phyloP scores from a whole-genome alignment of 495 filamentous ascomycete genomes.

The Geoglossum glabrum region DNA sequence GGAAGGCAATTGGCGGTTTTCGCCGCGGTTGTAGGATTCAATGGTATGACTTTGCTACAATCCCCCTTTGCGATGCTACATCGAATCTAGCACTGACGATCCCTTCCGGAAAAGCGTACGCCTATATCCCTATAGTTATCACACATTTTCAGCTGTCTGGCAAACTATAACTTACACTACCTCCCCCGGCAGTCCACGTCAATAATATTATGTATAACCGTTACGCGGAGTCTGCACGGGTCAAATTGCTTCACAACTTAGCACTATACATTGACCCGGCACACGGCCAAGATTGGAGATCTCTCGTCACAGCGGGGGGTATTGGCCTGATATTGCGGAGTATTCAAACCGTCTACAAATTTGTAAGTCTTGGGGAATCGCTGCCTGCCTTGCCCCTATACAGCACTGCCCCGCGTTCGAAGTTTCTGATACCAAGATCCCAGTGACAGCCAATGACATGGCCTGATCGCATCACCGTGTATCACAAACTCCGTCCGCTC shows the following conservation, averaged over 20 bases:
- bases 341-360: conserved; percentile 78
- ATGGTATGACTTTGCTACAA: conserved; percentile 30
- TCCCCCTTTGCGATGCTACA: not conserved
- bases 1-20: not conserved
- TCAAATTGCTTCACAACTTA: conserved; percentile 68
- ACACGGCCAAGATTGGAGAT: conserved; percentile 45
- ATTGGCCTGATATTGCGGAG: conserved; percentile 62
- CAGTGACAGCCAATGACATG: conserved; percentile 57
- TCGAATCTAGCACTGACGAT: not conserved
- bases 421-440: not conserved
- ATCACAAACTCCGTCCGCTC: conserved; percentile 53
- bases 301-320: conserved; percentile 42
- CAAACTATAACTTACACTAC: not conserved
- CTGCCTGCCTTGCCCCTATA: not conserved
- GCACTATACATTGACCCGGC: conserved; percentile 45
- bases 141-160: no score
- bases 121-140: not conserved
- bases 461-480: conserved; percentile 72
- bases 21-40: conserved; percentile 23
- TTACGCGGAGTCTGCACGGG: conserved; percentile 68
- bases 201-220: conserved; percentile 75
- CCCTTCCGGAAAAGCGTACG: conserved; percentile 11
- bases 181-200: conserved; percentile 42
- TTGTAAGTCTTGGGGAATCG: conserved; percentile 32
- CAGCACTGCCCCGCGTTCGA: not conserved